Base-by-base conservation (phyloP, 2,329 filamentous ascomycete genomes). In the Pseudonectria buxi region DNA sequence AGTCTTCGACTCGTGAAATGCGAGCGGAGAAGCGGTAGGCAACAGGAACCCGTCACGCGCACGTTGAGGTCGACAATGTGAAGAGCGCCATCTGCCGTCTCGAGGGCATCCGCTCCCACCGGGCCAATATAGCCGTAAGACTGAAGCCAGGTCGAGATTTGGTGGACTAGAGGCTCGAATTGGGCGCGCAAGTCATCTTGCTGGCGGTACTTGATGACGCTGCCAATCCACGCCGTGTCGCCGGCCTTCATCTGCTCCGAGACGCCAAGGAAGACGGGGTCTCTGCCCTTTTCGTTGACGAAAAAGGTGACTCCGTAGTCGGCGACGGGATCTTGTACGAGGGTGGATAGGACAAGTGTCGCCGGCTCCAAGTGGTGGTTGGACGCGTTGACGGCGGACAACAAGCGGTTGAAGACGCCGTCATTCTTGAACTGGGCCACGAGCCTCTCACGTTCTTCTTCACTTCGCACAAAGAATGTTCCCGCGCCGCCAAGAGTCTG, bases 401-500 rank as follows among this genome's bases (percentile, higher is more conserved):
- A 46, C 2, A 61, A 42, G 22, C 52, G 50, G 10, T 39, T 43
- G 12, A 62, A 37, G 14, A 58, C 39, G 2, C 43, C 43, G 4
- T 55, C 55, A n/a, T 41, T 41, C 7, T 44, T 30, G 2, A 60
- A 41, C 13, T 54, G 41, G 3, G 33, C 30, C 2, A 56, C 36
- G 14, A 59, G 30, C 11, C 36, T 33, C 10, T 40, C 28, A 6
- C 58, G 52, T 14, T 60, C 47, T 3, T 47, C 44, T 10, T 54
- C 49, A 0, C 39, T 48, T 2, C 39, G 39, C 7, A 61, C 44
- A 1, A 63, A 46, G 36, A 55, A 63, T 0, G 58, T 62, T 3
- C 60, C 60, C 3, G 59, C 60, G 4, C 59, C 58, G 4, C 57
- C 58, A 37, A 60, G 61, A 1, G 56, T 59, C 32, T 61, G 59